Conservation (phyloP, 768 basidiomycete genomes). For the Lyophyllum atratum region DNA sequence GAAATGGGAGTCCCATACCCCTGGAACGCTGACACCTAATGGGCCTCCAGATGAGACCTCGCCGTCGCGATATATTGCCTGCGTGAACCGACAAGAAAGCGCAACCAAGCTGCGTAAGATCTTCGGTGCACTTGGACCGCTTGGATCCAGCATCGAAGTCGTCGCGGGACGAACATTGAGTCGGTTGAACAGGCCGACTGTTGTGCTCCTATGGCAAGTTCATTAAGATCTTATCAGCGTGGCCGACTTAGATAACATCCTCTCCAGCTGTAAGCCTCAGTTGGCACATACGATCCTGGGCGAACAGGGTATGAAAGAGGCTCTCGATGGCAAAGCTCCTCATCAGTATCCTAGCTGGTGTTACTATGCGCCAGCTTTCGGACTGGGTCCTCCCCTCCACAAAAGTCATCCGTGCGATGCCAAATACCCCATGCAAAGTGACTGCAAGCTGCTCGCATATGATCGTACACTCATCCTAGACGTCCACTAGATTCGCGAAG, state of each 20-base stretch:
- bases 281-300: slow-evolving; percentile 73
- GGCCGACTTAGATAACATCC: background rate
- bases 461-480: background rate
- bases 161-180: slow-evolving; percentile 67
- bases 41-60: slow-evolving; percentile 63
- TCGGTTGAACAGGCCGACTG: slow-evolving; percentile 77
- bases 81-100: slow-evolving; percentile 79
- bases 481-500: slow-evolving; percentile 84
- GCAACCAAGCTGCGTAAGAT: slow-evolving; percentile 62
- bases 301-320: slow-evolving; percentile 77
- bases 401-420: slow-evolving; percentile 94
- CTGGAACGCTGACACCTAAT: slow-evolving; percentile 75
- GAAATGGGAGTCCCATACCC: slow-evolving; percentile 51
- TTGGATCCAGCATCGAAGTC: slow-evolving; percentile 73
- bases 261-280: slow-evolving; percentile 88
- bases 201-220: slow-evolving; percentile 84
- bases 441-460: slow-evolving; percentile 15
- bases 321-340: slow-evolving; percentile 87
- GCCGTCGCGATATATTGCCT: slow-evolving; percentile 83
- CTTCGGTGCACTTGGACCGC: slow-evolving; percentile 59
- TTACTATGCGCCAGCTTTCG: slow-evolving; percentile 81
- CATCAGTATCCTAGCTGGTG: slow-evolving; percentile 97
- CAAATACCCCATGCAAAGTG: slow-evolving; percentile 96
- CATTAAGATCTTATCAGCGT: background rate
- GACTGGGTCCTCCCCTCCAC: slow-evolving; percentile 77